Percentiles rank a stretch among this genome's conserved stretches.
These are phyloP conservation scores for Malassezia cuniculi DNA, from an alignment of 1,284 basidiomycete species.

Conservation along the genomic window DNA sequence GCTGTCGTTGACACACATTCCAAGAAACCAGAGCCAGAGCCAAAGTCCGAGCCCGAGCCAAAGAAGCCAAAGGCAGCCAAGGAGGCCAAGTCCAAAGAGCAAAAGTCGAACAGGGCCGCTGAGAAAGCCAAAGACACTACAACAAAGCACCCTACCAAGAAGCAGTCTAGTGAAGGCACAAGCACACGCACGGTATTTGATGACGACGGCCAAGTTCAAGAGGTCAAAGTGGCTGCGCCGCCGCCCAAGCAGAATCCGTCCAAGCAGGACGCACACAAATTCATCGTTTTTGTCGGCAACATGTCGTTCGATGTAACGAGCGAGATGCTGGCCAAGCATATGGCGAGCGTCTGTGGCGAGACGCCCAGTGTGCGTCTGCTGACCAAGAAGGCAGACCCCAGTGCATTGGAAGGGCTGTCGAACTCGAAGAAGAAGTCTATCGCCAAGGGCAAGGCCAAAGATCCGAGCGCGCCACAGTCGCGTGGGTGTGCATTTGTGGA, in stretches of 20 bases:
- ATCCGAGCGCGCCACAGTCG: conserved; percentile 27
- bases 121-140: conserved; percentile 20
- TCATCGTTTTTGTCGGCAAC: conserved; percentile 43
- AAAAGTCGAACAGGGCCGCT: conserved; percentile 10
- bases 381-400: conserved; percentile 31
- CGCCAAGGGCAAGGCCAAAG: conserved; percentile 39
- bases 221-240: conserved; percentile 3
- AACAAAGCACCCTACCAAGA: conserved; percentile 6
- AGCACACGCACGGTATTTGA: conserved; percentile 5
- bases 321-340: conserved; percentile 31
- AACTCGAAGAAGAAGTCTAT: conserved; percentile 41
- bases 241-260: background rate
- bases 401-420: conserved; percentile 20
- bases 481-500: conserved; percentile 43
- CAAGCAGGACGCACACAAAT: conserved; percentile 12
- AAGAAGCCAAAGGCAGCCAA: conserved; percentile 7
- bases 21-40: background rate
- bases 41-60: background rate
- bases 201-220: conserved; percentile 6
- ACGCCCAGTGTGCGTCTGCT: conserved; percentile 35
- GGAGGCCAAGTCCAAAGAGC: conserved; percentile 10
- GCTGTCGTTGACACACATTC: background rate
- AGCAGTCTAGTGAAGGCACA: background rate
- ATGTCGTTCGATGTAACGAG: conserved; percentile 39
- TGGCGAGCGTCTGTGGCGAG: conserved; percentile 34